Evolutionary conservation across 2,329 filamentous ascomycete genomes (phyloP), one percentile per base, ranked within the genome.

Genomic region (Daldinia sp.): DNA sequence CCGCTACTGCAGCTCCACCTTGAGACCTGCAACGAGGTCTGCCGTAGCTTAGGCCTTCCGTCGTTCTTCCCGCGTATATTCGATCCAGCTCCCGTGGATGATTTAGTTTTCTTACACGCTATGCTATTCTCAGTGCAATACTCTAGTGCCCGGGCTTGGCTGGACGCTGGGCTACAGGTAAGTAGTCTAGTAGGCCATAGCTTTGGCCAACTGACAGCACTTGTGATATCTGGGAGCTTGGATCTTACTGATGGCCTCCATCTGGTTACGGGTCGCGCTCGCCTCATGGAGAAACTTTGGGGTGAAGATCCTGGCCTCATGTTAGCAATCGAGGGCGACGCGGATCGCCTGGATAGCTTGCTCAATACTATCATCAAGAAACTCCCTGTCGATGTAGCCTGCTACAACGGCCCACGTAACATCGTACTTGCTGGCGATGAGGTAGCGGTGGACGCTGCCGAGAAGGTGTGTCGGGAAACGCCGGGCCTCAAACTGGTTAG

Each of bases 171-270:
- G 23, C 41, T 82, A 0, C 35, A 76, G 12, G 72, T 80, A 1
- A 70, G 72, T 3, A 74, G 75, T 1, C 46, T 82, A 6, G 63
- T 82, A 7, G 81, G 81, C 0, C 81, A 83, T 63, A 81, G 79
- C 59, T 78, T 83, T 46, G 81, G 81, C 5, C 73, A 83, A 60
- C 63, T 82, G 0, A 79, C 80, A 0, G 81, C 79, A 1, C 65
- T 82, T 2, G 74, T 73, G 13, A 70, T 82, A 0, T 75, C 79
- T 3, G 79, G 79, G 0, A 69, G 66, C 0, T 68, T 82, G 1
- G 72, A 72, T 2, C 60, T 82, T 0, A 6, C 68, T 1, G 78
- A 82, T 50, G 68, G 70, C 1, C 18, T 83, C 7, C 77, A 66
- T 13, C 26, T 80, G 3, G 68, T 81, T 6, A 69, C 72, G 1